Conservation (phyloP, 1,139 yeast genomes). For the Hemisphaericaspora lyxosophila region DNA sequence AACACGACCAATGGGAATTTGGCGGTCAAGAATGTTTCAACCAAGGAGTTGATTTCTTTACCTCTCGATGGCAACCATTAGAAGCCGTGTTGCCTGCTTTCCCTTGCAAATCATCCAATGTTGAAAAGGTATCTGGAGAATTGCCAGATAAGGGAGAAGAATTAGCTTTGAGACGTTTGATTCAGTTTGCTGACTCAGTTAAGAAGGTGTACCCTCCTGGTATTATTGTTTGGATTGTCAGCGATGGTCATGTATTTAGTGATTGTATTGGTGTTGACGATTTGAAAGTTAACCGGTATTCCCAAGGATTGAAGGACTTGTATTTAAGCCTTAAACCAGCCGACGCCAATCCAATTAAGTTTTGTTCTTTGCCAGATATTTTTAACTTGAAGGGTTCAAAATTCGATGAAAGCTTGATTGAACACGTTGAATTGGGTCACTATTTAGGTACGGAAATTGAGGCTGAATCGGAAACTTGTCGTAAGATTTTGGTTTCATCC, state of each 20-base stretch:
- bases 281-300: slow-evolving; percentile 48
- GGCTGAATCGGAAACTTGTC: slow-evolving; percentile 34
- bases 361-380: slow-evolving; percentile 38
- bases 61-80: slow-evolving; percentile 44
- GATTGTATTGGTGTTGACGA: slow-evolving; percentile 61
- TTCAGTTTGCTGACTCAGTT: slow-evolving; percentile 32
- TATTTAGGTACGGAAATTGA: slow-evolving; percentile 36
- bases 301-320: slow-evolving; percentile 40
- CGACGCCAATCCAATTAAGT: slow-evolving; percentile 25
- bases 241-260: slow-evolving; percentile 67
- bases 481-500: slow-evolving; percentile 36
- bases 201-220: slow-evolving; percentile 53
- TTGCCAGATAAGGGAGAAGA: slow-evolving; percentile 52
- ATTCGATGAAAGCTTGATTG: slow-evolving; percentile 19
- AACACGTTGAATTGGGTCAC: slow-evolving; percentile 28
- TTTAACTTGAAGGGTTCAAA: slow-evolving; percentile 25
- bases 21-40: slow-evolving; percentile 46
- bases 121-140: slow-evolving; percentile 49
- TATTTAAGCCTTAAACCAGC: slow-evolving; percentile 30
- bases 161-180: slow-evolving; percentile 34
- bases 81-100: slow-evolving; percentile 65
- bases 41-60: slow-evolving; percentile 45
- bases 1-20: slow-evolving; percentile 48
- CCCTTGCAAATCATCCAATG: slow-evolving; percentile 62
- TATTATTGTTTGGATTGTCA: slow-evolving; percentile 53